Evolutionary conservation across 768 basidiomycete species (phyloP), one percentile per base, ranked within the genome.

Genomic region (Trametes villosa): DNA sequence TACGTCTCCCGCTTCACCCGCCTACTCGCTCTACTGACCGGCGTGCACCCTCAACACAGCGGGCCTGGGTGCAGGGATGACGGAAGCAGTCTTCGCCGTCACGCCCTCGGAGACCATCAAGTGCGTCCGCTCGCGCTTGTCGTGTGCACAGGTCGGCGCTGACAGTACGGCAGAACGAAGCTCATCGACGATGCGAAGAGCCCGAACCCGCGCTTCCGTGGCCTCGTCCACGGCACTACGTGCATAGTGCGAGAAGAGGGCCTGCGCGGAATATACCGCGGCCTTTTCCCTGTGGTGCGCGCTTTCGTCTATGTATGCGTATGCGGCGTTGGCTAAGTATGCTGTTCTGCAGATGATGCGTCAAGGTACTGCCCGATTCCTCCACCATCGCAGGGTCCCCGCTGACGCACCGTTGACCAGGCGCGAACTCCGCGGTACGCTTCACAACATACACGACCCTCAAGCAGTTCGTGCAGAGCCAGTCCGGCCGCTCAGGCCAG

Each of bases 61-160:
- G 60, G 91, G 91, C 30, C 76, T 92, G 12, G 89, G 89, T 30
- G 96, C 96, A 2, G 96, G 96, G 4, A 85, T 94, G 86, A 89
- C 80, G 68, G 96, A 98, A 74, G 94, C 96, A 0, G 72, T 98
- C 22, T 85, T 98, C 57, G 96, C 96, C 2, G 96, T 99, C 3
- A 98, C 96, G 0, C 96, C 96, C 3, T 95, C 93, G 13, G 96
- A 99, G 74, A 98, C 96, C 0, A 97, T 98, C 80, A 99, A 99
- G 96, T 96, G 48, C 41, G 1, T 31, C 40, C 17, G 33, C 18
- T 17, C 33, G 36, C 18, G 3, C 34, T 30, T 24, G 17, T 12
- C 12, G 11, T n/a, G 8, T 9, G 18, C n/a, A 17, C 45, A 13
- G 38, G 29, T 13, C 17, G 12, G 18, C 7, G 24, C 46, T 52